These are phyloP conservation scores for Cucumis cinereus DNA, from an alignment of 306 rosid species.

Conservation along the genomic window DNA sequence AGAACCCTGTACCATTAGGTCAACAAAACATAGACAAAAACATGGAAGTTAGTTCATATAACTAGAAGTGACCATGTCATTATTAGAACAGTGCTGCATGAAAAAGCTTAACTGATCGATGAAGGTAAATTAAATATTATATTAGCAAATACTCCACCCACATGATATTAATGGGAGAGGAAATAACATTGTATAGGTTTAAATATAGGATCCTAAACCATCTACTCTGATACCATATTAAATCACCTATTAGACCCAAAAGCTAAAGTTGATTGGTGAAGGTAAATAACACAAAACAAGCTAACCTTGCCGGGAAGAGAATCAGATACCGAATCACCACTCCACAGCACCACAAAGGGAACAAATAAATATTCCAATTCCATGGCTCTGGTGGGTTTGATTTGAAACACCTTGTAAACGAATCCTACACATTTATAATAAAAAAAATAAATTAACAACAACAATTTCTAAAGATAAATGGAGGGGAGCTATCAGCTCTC, in stretches of 20 bases:
- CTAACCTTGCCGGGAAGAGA: slow-evolving; percentile 72
- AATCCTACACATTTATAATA: slow-evolving; percentile 38
- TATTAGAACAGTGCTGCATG: slow-evolving; percentile 4
- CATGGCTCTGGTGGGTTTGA: slow-evolving; percentile 94
- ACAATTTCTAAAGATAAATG: not conserved
- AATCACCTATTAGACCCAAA: no score
- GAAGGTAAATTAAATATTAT: no score
- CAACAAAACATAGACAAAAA: not conserved
- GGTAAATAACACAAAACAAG: not conserved
- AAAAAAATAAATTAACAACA: not conserved
- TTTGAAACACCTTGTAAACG: slow-evolving; percentile 94
- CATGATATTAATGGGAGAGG: no score
- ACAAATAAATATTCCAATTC: slow-evolving; percentile 93
- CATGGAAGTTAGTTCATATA: not conserved
- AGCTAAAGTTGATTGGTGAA: no score
- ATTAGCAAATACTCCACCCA: no score
- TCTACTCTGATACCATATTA: no score
- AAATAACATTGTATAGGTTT: no score
- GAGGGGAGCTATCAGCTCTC: not conserved
- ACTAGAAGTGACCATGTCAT: not conserved
- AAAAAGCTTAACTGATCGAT: not conserved
- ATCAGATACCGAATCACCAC: slow-evolving; percentile 71
- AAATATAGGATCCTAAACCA: no score
- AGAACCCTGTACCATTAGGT: slow-evolving; percentile 55
- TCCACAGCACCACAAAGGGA: slow-evolving; percentile 96